A percentile compares a stretch with the other conserved stretches of the same genome.
phyloP scores from a whole-genome alignment of 2,329 filamentous ascomycete species.

The Venturia aucupariae region DNA sequence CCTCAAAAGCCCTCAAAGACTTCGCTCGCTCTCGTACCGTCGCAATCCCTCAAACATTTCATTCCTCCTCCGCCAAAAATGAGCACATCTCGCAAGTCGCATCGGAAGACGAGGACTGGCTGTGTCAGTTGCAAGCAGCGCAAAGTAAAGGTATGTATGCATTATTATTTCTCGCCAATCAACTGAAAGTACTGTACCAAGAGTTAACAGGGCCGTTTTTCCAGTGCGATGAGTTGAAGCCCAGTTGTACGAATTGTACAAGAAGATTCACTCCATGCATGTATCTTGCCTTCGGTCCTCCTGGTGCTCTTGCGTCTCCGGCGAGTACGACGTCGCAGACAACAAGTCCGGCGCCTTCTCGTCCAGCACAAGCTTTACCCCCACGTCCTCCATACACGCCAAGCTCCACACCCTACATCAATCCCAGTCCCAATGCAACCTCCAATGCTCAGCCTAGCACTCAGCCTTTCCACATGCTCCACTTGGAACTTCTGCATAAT shows the following conservation, averaged over 20 bases:
- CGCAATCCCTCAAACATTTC: neutral
- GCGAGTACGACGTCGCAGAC: neutral
- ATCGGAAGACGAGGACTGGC: neutral
- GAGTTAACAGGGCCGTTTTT: neutral
- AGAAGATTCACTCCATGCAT: neutral
- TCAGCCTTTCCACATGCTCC: neutral
- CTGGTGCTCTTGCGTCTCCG: neutral
- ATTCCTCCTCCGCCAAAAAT: neutral
- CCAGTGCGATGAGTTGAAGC: constrained; percentile 34
- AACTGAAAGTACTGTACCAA: neutral
- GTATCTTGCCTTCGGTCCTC: neutral
- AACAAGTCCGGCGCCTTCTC: neutral
- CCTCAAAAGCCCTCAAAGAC: neutral
- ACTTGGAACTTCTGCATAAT: neutral
- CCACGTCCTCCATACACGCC: neutral
- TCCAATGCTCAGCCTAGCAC: neutral
- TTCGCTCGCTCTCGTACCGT: neutral
- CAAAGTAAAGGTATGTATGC: constrained; percentile 1
- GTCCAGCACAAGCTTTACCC: neutral
- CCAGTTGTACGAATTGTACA: constrained; percentile 42
- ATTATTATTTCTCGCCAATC: too few species aligned
- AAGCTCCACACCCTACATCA: neutral
- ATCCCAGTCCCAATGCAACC: neutral
- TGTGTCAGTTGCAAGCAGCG: constrained; percentile 8
- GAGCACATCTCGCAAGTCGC: neutral